Percentiles rank a stretch among this genome's conserved stretches.
Conservation (phyloP, 208 protist genomes). For the Trichomonas tenax region DNA sequence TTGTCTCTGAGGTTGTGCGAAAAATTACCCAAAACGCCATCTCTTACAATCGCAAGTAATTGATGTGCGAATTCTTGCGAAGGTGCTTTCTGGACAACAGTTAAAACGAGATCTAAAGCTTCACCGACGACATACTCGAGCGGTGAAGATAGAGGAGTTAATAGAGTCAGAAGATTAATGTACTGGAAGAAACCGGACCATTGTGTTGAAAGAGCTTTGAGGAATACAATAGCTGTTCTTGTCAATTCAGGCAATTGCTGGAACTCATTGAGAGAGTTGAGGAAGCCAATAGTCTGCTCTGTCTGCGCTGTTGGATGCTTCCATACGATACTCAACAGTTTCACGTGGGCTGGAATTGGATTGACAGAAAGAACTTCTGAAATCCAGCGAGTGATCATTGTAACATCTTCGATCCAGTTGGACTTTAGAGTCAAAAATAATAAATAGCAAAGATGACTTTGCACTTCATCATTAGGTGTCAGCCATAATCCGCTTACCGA, state of each 20-base stretch:
- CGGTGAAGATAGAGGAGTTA: neutral
- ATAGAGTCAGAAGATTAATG: neutral
- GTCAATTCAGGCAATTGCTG: neutral
- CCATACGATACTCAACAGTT: neutral
- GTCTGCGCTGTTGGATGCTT: neutral
- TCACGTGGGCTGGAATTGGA: neutral
- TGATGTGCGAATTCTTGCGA: neutral
- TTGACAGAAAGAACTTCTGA: neutral
- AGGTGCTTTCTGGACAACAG: neutral
- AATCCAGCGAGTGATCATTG: neutral
- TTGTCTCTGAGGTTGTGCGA: neutral
- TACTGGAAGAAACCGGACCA: neutral
- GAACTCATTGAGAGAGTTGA: neutral
- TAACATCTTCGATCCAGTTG: neutral
- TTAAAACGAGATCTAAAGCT: neutral
- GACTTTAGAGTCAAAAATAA: neutral
- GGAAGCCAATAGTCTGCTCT: neutral
- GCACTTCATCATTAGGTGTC: neutral
- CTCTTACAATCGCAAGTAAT: neutral
- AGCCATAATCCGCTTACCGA: neutral
- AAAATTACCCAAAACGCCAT: neutral
- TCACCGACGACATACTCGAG: neutral
- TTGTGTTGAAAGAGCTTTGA: neutral
- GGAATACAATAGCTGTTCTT: neutral
- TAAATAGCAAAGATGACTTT: neutral